Evolutionary conservation across 768 basidiomycete genomes (phyloP).

Genomic region (Austroboletus eburneus): DNA sequence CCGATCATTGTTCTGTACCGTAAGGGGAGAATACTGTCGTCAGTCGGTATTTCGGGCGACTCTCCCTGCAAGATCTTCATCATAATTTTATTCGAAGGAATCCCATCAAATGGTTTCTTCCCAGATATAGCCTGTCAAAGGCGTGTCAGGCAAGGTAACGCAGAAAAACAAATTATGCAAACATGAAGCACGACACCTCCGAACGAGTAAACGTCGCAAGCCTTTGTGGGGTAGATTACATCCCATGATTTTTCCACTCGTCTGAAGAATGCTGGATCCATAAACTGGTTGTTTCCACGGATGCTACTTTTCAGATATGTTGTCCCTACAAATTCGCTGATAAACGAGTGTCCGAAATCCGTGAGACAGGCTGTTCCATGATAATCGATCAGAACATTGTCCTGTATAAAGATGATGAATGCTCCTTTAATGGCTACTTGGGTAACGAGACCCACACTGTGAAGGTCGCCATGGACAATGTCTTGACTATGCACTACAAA

Average conservation of each 20-base stretch:
- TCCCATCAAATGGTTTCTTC: constrained; percentile 17
- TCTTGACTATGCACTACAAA: constrained; percentile 18
- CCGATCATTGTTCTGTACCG: constrained; percentile 10
- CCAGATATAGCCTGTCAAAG: constrained; percentile 18
- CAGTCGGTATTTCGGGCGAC: constrained; percentile 10
- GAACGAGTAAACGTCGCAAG: constrained; percentile 29
- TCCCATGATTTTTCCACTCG: neutral
- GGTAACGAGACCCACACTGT: constrained; percentile 28
- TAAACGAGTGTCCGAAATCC: constrained; percentile 42
- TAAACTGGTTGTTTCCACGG: constrained; percentile 42
- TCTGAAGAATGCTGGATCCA: constrained; percentile 34
- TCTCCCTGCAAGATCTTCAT: constrained; percentile 2
- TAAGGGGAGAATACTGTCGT: neutral
- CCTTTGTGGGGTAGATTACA: constrained; percentile 11
- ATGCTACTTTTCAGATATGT: constrained; percentile 31
- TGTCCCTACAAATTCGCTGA: constrained; percentile 26
- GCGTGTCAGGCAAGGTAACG: constrained; percentile 7
- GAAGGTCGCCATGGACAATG: constrained; percentile 35
- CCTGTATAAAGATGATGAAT: constrained; percentile 10
- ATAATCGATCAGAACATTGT: constrained; percentile 42
- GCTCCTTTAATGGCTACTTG: too few species aligned
- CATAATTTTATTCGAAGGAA: neutral
- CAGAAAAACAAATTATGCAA: constrained; percentile 1
- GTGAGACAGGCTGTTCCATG: constrained; percentile 40
- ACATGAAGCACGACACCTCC: constrained; percentile 36